Evolutionary conservation across 148 eudicot genomes (phyloP).

Genomic region (Rhododendron vialii): DNA sequence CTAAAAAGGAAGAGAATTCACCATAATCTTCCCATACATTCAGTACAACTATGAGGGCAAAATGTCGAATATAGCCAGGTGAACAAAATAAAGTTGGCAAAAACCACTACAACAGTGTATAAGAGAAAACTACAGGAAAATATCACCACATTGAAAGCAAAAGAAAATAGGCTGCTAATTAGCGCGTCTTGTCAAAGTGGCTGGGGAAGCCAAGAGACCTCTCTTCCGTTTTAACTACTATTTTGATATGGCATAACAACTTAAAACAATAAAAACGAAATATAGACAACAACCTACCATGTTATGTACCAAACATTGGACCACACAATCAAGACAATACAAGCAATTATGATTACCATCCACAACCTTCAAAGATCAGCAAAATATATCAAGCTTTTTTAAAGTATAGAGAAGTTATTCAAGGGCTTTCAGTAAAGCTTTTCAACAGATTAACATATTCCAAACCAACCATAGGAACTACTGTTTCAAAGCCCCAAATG

Average conservation of each 20-base stretch:
- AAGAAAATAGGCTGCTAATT: not conserved
- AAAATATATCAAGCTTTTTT: not conserved
- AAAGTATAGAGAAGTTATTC: not conserved
- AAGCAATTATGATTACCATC: not conserved
- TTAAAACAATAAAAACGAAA: not conserved
- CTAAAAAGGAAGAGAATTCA: not conserved
- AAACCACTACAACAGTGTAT: not conserved
- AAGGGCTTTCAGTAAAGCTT: not conserved
- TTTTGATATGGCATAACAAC: not conserved
- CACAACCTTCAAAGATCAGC: not conserved
- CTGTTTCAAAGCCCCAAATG: not conserved
- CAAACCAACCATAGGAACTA: not conserved
- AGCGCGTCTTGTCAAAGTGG: not conserved
- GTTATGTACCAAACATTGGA: not conserved
- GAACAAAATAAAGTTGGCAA: not conserved
- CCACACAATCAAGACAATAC: not conserved
- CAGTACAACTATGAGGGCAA: not conserved
- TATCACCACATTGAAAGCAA: not conserved
- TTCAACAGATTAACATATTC: not conserved
- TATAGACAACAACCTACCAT: not conserved
- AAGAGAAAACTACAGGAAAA: not conserved
- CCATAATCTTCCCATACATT: not conserved
- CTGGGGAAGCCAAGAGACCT: not conserved
- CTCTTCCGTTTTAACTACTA: not conserved
- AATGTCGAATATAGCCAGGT: not conserved